Evolutionary conservation across 805 yeast genomes (phyloP), one percentile per base, ranked within the genome.

Genomic region (Wickerhamiella siamensis): DNA sequence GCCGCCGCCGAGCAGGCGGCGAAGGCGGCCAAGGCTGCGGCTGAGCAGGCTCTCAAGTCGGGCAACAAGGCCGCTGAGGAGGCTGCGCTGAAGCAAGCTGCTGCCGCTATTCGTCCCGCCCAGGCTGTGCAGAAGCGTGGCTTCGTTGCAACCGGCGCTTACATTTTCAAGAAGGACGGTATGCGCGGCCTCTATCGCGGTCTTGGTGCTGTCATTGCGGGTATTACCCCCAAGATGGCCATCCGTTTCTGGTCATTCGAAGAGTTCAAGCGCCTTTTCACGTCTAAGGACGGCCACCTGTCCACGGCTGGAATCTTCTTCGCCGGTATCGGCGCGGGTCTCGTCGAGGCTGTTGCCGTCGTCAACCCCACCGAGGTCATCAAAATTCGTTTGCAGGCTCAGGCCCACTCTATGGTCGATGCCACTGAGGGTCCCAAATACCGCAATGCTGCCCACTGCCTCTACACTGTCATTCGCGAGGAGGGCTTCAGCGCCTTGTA

Each of bases 311-410:
- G 75, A 53, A 83, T 87, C 9, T 88, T 88, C 58, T 51, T 82
- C 40, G 87, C 96, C 35, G 98, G 98, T 65, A 91, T 88, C 20
- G 87, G 94, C 61, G 97, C 98, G 16, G 98, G 98, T 66, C 69
- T 83, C 58, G 83, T 95, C 39, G 98, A 88, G 64, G 95, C 97
- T 2, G 87, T 91, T 43, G 64, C 81, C 45, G 88, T 88, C 44
- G 98, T 88, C 33, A 91, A 84, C 60, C 97, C 97, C 36, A 88
- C 86, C 81, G 98, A 88, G 62, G 96, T 91, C 47, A 94, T 88
- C 50, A 88, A 88, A 64, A 88, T 88, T 58, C 73, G 98, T 63
- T 72, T 88, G 58, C 98, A 88, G 65, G 94, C 97, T 15, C 98
- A 88, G 66, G 80, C 78, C 51, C 88, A 83, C 59, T 81, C 94